Percentiles rank a stretch among this genome's conserved stretches.
These are phyloP conservation scores for Nicotiana knightiana DNA, from an alignment of 257 asterid genomes.

Conservation along the genomic window DNA sequence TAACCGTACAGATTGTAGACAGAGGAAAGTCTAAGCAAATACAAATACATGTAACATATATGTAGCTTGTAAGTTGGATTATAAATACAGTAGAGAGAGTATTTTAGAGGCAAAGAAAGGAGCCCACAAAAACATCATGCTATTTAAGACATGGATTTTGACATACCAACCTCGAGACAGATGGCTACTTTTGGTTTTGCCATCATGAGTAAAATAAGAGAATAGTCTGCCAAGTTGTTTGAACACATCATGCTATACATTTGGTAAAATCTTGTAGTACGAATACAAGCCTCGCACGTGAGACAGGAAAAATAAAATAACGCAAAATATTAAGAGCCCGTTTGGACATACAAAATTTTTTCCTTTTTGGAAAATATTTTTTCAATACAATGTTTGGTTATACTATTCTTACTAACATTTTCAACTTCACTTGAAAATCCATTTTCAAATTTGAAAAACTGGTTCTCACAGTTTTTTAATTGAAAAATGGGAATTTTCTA, in stretches of 20 bases:
- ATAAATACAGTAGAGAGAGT: neutral
- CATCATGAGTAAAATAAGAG: neutral
- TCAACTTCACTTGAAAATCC: too few relatives aligned
- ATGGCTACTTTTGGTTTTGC: neutral
- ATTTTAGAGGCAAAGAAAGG: neutral
- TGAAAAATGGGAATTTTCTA: too few relatives aligned
- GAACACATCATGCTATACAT: too few relatives aligned
- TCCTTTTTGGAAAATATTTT: too few relatives aligned
- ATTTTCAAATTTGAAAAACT: too few relatives aligned
- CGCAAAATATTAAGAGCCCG: neutral
- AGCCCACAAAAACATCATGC: neutral
- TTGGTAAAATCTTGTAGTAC: neutral
- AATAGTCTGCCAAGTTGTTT: neutral
- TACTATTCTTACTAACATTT: too few relatives aligned
- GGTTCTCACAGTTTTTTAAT: too few relatives aligned
- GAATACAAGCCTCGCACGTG: neutral
- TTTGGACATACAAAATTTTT: too few relatives aligned
- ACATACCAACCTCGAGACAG: neutral
- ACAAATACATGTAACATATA: neutral
- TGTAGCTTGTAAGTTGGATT: neutral
- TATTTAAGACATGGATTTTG: neutral
- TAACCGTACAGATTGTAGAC: neutral
- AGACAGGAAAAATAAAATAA: neutral
- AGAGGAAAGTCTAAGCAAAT: neutral
- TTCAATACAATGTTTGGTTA: too few relatives aligned